Conservation (phyloP, 768 basidiomycete species). For the Suillus hirtellus region DNA sequence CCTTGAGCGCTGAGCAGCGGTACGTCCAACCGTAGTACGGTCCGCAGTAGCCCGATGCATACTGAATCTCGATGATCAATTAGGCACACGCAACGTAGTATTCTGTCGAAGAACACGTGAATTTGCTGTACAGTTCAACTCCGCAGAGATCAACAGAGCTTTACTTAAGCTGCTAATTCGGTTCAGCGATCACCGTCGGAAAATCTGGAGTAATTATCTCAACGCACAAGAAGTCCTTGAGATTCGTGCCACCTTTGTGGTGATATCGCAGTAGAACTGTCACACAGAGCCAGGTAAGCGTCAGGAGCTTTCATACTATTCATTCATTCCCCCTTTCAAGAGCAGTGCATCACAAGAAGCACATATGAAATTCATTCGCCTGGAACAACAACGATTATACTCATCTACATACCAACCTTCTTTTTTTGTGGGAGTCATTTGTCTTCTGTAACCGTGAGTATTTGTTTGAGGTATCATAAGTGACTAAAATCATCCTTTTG, state of each 20-base stretch:
- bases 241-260: background rate
- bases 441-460: conserved; percentile 31
- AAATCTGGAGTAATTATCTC: background rate
- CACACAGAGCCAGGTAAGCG: background rate
- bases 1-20: background rate
- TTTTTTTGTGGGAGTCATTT: conserved; percentile 23
- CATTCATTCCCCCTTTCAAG: conserved; percentile 8
- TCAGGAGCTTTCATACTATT: background rate
- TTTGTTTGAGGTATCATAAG: background rate
- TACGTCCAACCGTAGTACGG: background rate
- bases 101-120: background rate
- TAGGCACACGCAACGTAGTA: background rate
- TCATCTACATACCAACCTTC: conserved; percentile 23
- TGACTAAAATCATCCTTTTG: conserved; percentile 17
- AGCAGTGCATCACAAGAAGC: conserved; percentile 22
- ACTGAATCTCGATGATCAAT: background rate
- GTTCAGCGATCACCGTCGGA: background rate
- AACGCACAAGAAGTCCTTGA: background rate
- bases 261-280: background rate
- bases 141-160: background rate
- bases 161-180: background rate
- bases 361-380: conserved; percentile 31
- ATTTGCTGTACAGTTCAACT: background rate
- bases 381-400: conserved; percentile 32
- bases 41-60: background rate